Evolutionary conservation across 345 rosid genomes (phyloP).

Genomic region (Eucalyptus lansdowneana): DNA sequence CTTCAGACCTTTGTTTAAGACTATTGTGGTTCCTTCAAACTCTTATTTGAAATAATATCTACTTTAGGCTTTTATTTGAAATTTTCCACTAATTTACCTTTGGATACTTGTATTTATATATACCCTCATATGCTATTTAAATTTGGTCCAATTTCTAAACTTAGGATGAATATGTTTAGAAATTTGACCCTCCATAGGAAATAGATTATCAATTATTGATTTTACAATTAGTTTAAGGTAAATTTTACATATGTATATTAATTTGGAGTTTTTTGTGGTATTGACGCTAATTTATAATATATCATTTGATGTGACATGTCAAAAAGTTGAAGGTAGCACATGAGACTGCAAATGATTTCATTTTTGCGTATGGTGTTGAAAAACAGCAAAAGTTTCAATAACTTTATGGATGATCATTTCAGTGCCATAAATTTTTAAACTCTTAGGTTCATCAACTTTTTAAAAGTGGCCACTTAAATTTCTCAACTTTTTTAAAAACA

Average conservation of each 20-base stretch:
- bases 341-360: neutral
- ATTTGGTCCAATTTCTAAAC: too few relatives aligned
- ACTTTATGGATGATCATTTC: neutral
- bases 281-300: neutral
- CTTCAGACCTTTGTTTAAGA: too few relatives aligned
- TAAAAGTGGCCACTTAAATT: neutral
- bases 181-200: neutral
- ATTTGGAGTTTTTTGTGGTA: neutral
- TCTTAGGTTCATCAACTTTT: neutral
- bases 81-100: neutral
- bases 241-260: fast-evolving
- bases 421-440: neutral
- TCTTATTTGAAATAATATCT: fast-evolving
- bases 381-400: neutral
- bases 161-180: neutral
- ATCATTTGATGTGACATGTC: neutral
- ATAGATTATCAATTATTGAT: neutral
- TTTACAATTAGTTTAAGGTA: neutral
- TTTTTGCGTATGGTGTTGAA: neutral
- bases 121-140: neutral
- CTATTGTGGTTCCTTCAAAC: fast-evolving
- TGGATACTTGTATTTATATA: neutral
- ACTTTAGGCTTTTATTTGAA: too few relatives aligned
- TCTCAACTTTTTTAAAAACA: neutral
- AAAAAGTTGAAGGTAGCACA: neutral